Percentiles rank a stretch among this genome's conserved stretches.
Conservation (phyloP, 2,329 filamentous ascomycete genomes). For the Ilyonectria destructans region DNA sequence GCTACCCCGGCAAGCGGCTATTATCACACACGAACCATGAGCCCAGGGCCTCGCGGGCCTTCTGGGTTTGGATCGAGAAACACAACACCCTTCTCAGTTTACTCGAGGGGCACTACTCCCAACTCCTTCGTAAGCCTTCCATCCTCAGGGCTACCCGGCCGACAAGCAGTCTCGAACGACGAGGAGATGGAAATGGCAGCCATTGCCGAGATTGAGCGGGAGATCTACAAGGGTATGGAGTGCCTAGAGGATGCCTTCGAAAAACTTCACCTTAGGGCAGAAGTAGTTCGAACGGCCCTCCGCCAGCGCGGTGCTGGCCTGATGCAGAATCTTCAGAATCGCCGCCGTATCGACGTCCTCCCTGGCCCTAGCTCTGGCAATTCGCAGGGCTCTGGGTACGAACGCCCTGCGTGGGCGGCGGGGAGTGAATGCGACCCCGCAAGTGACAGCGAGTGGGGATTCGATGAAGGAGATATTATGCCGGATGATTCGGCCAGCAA, state of each 20-base stretch:
- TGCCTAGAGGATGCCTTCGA: constrained; percentile 95
- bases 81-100: constrained; percentile 65
- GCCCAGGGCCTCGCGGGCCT: constrained; percentile 59
- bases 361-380: constrained; percentile 64
- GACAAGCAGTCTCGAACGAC: constrained; percentile 85
- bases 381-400: constrained; percentile 62
- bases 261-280: constrained; percentile 87
- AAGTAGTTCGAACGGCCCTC: constrained; percentile 83
- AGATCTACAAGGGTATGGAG: constrained; percentile 96
- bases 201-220: constrained; percentile 91
- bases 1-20: constrained; percentile 69
- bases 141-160: constrained; percentile 62
- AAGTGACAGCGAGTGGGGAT: constrained; percentile 73
- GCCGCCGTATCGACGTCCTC: constrained; percentile 71
- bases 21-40: constrained; percentile 58
- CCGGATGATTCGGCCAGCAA: constrained; percentile 89
- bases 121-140: constrained; percentile 73
- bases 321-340: constrained; percentile 74
- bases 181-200: constrained; percentile 95
- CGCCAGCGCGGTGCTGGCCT: constrained; percentile 88
- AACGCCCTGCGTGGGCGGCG: constrained; percentile 57
- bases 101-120: constrained; percentile 71
- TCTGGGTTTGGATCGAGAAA: constrained; percentile 63
- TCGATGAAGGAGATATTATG: constrained; percentile 75
- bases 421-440: constrained; percentile 63